Conservation (phyloP, 129 eudicot species). For the Mikania micrantha region DNA sequence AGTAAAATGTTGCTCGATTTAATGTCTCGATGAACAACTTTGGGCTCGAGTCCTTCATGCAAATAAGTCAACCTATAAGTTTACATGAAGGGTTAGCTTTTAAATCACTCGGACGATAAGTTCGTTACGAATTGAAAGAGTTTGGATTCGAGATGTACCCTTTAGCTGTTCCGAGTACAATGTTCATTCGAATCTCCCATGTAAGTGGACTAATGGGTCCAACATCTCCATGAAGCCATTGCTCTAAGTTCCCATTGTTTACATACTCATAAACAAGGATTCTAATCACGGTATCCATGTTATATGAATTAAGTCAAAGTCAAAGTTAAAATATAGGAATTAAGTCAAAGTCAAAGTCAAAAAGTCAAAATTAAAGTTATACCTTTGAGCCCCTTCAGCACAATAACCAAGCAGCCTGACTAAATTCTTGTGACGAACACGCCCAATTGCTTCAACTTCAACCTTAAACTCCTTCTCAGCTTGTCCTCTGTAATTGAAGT, state of each 20-base stretch:
- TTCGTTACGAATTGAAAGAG: no score
- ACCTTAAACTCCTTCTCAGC: slow-evolving; percentile 92
- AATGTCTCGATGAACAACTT: slow-evolving; percentile 85
- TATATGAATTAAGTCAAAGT: background rate
- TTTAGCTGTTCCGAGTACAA: slow-evolving; percentile 74
- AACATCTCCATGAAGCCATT: slow-evolving; percentile 37
- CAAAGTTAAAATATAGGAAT: no score
- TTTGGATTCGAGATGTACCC: slow-evolving; percentile 37
- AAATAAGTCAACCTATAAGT: slow-evolving; percentile 70
- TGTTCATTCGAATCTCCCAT: slow-evolving; percentile 75
- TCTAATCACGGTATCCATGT: slow-evolving; percentile 19
- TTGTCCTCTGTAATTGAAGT: slow-evolving; percentile 58
- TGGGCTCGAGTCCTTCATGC: slow-evolving; percentile 92
- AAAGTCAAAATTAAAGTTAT: no score
- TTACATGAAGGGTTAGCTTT: slow-evolving; percentile 9
- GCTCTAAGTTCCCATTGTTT: slow-evolving; percentile 36
- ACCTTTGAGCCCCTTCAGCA: slow-evolving; percentile 97
- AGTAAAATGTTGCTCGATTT: slow-evolving; percentile 86
- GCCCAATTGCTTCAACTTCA: slow-evolving; percentile 96
- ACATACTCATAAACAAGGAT: slow-evolving; percentile 34
- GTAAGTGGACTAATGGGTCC: slow-evolving; percentile 82
- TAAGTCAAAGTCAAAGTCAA: background rate
- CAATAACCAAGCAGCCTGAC: slow-evolving; percentile 92
- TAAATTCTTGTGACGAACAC: slow-evolving; percentile 87
- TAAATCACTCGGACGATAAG: background rate